phyloP scores from a whole-genome alignment of 2,329 filamentous ascomycete species.

The Lasiodiplodia gonubiensis region DNA sequence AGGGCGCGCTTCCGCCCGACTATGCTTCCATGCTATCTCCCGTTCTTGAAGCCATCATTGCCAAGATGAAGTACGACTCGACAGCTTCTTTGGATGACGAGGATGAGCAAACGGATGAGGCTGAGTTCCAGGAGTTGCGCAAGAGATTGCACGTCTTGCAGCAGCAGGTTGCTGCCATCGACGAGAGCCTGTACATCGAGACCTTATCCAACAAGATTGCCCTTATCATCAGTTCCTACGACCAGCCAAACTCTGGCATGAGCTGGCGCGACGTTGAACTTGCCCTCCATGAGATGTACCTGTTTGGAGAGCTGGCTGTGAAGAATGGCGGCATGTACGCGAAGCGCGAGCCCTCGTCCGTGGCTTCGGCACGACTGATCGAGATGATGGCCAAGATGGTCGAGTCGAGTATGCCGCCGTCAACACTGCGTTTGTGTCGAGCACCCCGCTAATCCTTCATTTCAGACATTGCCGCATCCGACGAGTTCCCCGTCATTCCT shows the following conservation, averaged over 20 bases:
- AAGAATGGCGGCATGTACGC: constrained; percentile 84
- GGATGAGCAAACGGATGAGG: constrained; percentile 94
- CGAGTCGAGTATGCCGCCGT: constrained; percentile 71
- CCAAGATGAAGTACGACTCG: constrained; percentile 97
- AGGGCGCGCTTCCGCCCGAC: constrained; percentile 68
- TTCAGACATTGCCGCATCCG: constrained; percentile 74
- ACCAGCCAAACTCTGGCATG: constrained; percentile 66
- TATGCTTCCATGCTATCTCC: constrained; percentile 85
- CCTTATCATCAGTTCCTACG: constrained; percentile 73
- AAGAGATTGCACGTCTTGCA: constrained; percentile 89
- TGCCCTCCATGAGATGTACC: constrained; percentile 91
- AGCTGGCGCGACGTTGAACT: constrained; percentile 96
- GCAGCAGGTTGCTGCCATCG: constrained; percentile 87
- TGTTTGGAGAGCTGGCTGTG: constrained; percentile 93
- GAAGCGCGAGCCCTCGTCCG: constrained; percentile 80
- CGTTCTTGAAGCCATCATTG: constrained; percentile 88
- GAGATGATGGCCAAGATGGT: constrained; percentile 97
- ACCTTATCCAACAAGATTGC: constrained; percentile 87
- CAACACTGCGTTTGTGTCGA: neutral
- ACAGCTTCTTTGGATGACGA: constrained; percentile 92
- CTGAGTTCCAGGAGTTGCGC: constrained; percentile 93
- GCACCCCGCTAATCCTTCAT: neutral
- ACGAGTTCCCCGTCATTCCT: constrained; percentile 88
- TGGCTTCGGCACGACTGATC: constrained; percentile 80
- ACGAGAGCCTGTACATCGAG: constrained; percentile 86